Conservation (phyloP, 345 rosid species). For the Murraya paniculata region DNA sequence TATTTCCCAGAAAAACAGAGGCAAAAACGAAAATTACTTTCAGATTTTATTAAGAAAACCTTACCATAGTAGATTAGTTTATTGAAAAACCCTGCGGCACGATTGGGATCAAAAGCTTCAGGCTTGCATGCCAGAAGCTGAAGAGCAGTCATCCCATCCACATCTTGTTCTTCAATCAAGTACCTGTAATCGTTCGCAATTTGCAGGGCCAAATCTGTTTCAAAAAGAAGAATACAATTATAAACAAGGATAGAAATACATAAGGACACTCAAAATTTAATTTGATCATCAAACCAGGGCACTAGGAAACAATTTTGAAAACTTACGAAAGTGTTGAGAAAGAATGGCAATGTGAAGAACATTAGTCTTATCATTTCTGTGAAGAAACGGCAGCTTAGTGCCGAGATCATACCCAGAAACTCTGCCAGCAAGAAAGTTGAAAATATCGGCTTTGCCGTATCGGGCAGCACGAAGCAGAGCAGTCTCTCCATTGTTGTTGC, state of each 20-base stretch:
- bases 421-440: conserved; percentile 4
- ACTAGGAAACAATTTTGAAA: background rate
- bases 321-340: conserved; percentile 22
- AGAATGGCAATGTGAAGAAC: conserved; percentile 29
- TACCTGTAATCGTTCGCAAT: background rate
- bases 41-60: background rate
- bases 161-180: background rate
- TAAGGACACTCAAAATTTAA: background rate
- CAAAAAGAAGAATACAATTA: background rate
- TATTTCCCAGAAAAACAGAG: background rate
- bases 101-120: background rate
- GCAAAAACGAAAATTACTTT: background rate
- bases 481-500: conserved; percentile 14
- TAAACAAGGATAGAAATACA: too few species aligned
- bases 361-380: conserved; percentile 6
- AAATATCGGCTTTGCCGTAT: conserved; percentile 3
- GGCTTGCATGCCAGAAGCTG: conserved; percentile 16
- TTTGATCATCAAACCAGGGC: background rate
- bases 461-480: conserved; percentile 8
- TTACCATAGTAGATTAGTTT: background rate
- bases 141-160: conserved; percentile 19
- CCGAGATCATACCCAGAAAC: background rate
- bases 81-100: background rate
- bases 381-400: background rate
- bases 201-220: conserved; percentile 9